Percentiles rank a stretch among this genome's conserved stretches.
These are phyloP conservation scores for Seminavis robusta DNA, from an alignment of 108 stramenopile species.

Conservation along the genomic window DNA sequence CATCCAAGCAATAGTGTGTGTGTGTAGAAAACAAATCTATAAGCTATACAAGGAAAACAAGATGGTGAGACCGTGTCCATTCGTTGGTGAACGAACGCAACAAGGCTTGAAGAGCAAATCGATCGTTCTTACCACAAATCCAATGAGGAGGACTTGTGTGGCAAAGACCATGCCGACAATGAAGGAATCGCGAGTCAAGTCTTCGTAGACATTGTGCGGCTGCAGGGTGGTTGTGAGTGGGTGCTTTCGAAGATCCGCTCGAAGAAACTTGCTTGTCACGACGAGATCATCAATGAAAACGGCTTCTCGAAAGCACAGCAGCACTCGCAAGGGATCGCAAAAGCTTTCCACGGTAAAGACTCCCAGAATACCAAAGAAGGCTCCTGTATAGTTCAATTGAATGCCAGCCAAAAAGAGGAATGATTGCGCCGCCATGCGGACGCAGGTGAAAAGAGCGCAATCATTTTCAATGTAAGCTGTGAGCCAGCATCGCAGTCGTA, in stretches of 20 bases:
- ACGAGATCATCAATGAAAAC: constrained; percentile 4
- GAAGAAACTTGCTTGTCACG: constrained; percentile 2
- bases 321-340: constrained; percentile 12
- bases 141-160: constrained; percentile 22
- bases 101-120: neutral
- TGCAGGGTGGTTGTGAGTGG: constrained; percentile 3
- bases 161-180: constrained; percentile 25
- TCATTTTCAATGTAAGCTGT: neutral
- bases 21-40: constrained; percentile 9
- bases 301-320: constrained; percentile 2
- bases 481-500: neutral
- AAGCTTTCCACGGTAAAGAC: constrained; percentile 4
- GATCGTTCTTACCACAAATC: constrained; percentile 28
- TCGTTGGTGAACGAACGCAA: neutral
- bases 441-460: neutral
- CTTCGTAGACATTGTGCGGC: constrained; percentile 28
- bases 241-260: constrained; percentile 4
- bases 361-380: constrained; percentile 18
- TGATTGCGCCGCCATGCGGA: neutral
- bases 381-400: constrained; percentile 16
- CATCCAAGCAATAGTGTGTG: constrained; percentile 11
- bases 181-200: constrained; percentile 10
- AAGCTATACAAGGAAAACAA: too few relatives aligned
- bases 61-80: neutral
- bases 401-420: constrained; percentile 26